Percentiles rank a stretch among this genome's conserved stretches.
These are phyloP conservation scores for Suillus lakei DNA, from an alignment of 768 basidiomycete genomes.

Conservation along the genomic window DNA sequence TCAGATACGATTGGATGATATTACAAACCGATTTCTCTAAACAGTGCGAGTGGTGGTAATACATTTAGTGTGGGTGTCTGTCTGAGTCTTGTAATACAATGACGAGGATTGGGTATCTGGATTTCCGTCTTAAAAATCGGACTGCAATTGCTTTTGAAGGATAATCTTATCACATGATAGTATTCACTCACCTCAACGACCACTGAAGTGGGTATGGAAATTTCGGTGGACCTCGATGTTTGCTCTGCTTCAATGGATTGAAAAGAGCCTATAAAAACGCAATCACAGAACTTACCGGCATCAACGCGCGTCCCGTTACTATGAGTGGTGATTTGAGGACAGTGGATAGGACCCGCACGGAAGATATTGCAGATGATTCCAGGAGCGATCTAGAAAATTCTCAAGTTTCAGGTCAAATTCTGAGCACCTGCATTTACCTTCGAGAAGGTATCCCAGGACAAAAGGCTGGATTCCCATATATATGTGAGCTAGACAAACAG, in stretches of 20 bases:
- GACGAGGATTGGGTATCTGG: background rate
- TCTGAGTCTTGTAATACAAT: background rate
- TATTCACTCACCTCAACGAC: slow-evolving; percentile 22
- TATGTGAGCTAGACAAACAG: slow-evolving; percentile 2
- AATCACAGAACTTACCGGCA: background rate
- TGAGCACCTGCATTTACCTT: slow-evolving; percentile 17
- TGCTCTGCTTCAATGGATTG: background rate
- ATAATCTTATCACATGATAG: background rate
- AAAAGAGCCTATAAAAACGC: background rate
- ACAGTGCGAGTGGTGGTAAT: background rate
- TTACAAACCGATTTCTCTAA: background rate
- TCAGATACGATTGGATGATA: background rate
- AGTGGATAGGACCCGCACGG: slow-evolving; percentile 41
- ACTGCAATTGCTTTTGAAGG: background rate
- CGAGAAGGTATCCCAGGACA: slow-evolving; percentile 32
- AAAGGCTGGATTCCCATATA: slow-evolving; percentile 29
- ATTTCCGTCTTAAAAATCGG: background rate
- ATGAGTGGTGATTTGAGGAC: slow-evolving; percentile 9
- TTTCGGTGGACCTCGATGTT: slow-evolving; percentile 6
- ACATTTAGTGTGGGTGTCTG: background rate
- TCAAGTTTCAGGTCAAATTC: slow-evolving; percentile 20
- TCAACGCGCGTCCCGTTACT: slow-evolving; percentile 16
- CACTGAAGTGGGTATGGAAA: slow-evolving; percentile 22
- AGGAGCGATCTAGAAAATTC: slow-evolving; percentile 43
- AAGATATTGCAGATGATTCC: slow-evolving; percentile 50